These are phyloP conservation scores for Chimonanthus praecox DNA, from an alignment of 164 flowering plant species.

Conservation along the genomic window DNA sequence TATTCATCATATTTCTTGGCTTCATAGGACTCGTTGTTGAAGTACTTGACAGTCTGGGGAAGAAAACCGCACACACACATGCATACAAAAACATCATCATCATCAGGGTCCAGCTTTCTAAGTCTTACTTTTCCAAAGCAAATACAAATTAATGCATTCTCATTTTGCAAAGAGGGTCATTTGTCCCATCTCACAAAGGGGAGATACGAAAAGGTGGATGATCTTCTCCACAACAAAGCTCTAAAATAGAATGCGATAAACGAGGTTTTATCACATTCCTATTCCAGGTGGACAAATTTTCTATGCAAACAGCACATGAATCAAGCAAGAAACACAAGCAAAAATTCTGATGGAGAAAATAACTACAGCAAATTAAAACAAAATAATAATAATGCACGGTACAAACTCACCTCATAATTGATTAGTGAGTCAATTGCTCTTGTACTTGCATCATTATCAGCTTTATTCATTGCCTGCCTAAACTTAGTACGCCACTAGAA, in stretches of 20 bases:
- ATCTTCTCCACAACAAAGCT: neutral
- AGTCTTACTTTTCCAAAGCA: neutral
- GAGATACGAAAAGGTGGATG: neutral
- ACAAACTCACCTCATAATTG: conserved; percentile 76
- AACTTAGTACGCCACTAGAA: conserved; percentile 97
- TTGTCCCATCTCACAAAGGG: neutral
- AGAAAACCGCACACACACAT: neutral
- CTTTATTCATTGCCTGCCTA: conserved; percentile 96
- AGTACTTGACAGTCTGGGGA: conserved; percentile 88
- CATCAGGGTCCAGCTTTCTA: no score
- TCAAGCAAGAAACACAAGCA: neutral
- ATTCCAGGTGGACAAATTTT: neutral
- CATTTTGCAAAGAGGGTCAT: neutral
- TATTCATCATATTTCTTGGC: conserved; percentile 77
- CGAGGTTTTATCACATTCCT: neutral
- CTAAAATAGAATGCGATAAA: neutral
- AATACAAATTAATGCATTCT: neutral
- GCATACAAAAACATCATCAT: no score
- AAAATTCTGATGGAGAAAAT: no score
- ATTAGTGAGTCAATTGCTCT: conserved; percentile 95
- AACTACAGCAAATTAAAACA: neutral
- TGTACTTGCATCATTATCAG: conserved; percentile 97
- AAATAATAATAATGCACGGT: neutral
- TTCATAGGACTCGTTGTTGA: conserved; percentile 91
- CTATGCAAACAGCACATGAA: no score